Evolutionary conservation across 2,329 filamentous ascomycete species (phyloP).

Genomic region (Calycina marina): DNA sequence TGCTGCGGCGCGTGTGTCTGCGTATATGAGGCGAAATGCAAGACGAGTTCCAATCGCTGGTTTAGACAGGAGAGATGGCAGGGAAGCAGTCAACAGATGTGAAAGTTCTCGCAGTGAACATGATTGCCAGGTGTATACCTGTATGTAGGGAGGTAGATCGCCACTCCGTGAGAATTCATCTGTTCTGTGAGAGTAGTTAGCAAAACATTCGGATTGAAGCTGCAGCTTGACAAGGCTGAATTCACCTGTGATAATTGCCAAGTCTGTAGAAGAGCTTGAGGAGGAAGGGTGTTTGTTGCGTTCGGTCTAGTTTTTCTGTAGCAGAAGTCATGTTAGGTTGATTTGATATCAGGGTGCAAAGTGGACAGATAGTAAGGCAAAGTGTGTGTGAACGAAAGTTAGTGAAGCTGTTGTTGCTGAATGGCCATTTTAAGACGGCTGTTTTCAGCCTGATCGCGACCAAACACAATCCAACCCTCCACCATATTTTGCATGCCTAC

Average conservation of each 20-base stretch:
- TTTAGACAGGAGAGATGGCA: slow-evolving; percentile 54
- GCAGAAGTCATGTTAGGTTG: slow-evolving; percentile 20
- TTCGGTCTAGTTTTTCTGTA: slow-evolving; percentile 42
- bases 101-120: slow-evolving; percentile 73
- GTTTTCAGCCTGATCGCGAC: too few species aligned
- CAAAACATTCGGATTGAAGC: too few species aligned
- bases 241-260: slow-evolving; percentile 55
- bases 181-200: slow-evolving; percentile 30
- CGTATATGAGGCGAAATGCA: slow-evolving; percentile 76
- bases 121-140: slow-evolving; percentile 75
- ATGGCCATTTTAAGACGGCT: too few species aligned
- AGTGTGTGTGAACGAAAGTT: too few species aligned
- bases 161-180: slow-evolving; percentile 48
- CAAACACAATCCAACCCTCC: too few species aligned
- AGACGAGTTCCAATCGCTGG: slow-evolving; percentile 70
- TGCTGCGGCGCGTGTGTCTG: slow-evolving; percentile 35
- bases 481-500: too few species aligned
- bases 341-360: too few species aligned
- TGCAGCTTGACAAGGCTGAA: slow-evolving; percentile 14
- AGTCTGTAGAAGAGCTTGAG: slow-evolving; percentile 73
- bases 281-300: slow-evolving; percentile 65
- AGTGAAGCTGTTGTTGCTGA: too few species aligned
- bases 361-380: too few species aligned
- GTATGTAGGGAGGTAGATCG: slow-evolving; percentile 50
- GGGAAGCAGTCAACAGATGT: slow-evolving; percentile 55